Conservation (phyloP, 1,139 yeast species). For the Meyerozyma smithsonii region DNA sequence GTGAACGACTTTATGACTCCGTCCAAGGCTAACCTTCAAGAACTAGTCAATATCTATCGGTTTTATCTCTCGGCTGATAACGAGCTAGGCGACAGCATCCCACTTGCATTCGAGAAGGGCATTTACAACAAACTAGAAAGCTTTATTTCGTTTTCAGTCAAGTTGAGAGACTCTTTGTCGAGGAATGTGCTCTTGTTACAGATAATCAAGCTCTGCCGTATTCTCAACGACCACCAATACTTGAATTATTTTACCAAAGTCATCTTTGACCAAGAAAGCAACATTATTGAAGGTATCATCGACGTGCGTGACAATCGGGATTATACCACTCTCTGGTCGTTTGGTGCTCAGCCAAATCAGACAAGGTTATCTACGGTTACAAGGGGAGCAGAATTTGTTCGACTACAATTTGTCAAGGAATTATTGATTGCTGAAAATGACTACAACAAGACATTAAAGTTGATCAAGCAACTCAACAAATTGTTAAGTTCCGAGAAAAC, state of each 20-base stretch:
- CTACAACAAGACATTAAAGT: slow-evolving; percentile 5
- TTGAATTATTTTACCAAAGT: slow-evolving; percentile 21
- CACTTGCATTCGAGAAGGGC: slow-evolving; percentile 48
- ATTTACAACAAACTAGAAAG: slow-evolving; percentile 61
- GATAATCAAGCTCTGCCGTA: slow-evolving; percentile 31
- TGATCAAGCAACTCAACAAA: slow-evolving; percentile 24
- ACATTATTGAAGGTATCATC: slow-evolving; percentile 6
- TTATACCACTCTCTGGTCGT: slow-evolving; percentile 4
- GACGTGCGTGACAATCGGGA: slow-evolving; percentile 9
- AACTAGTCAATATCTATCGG: slow-evolving; percentile 27
- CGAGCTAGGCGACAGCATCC: slow-evolving; percentile 44
- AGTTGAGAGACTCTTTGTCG: slow-evolving; percentile 36
- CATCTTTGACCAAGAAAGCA: slow-evolving; percentile 9
- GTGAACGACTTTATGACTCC: slow-evolving; percentile 39
- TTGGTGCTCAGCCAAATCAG: slow-evolving; percentile 4
- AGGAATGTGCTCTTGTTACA: slow-evolving; percentile 30
- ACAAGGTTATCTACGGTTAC: background rate
- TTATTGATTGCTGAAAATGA: slow-evolving; percentile 8
- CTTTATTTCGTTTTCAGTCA: slow-evolving; percentile 47
- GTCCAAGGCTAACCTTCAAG: slow-evolving; percentile 20
- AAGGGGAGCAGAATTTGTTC: slow-evolving; percentile 8
- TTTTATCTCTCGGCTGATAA: slow-evolving; percentile 49
- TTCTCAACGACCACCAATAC: slow-evolving; percentile 32
- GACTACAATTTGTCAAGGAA: slow-evolving; percentile 10
- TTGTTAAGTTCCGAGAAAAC: slow-evolving; percentile 14